phyloP scores from a whole-genome alignment of 1,284 basidiomycete genomes.

The Puccinia novopanici region DNA sequence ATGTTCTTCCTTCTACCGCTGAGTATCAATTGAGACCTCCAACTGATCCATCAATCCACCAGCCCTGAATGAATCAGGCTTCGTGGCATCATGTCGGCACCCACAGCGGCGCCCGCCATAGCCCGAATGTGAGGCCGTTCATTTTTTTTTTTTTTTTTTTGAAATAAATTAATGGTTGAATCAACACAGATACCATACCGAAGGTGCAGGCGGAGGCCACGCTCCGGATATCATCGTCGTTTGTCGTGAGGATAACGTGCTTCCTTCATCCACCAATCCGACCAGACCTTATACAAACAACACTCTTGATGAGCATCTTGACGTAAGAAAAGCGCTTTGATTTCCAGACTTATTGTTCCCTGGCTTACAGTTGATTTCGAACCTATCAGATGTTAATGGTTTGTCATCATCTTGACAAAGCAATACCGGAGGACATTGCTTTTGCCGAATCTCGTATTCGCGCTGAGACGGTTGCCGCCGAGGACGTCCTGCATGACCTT shows the following conservation, averaged over 20 bases:
- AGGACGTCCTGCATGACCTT: constrained; percentile 90
- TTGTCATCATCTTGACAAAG: constrained; percentile 58
- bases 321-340: constrained; percentile 66
- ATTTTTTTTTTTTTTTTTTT: neutral
- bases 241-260: constrained; percentile 81
- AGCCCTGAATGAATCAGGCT: constrained; percentile 55
- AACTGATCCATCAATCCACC: constrained; percentile 16
- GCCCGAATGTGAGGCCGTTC: too few relatives aligned
- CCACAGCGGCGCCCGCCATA: too few relatives aligned
- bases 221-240: constrained; percentile 98
- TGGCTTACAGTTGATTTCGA: neutral
- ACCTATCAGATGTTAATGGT: constrained; percentile 88
- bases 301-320: constrained; percentile 94
- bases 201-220: constrained; percentile 94
- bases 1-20: constrained; percentile 81
- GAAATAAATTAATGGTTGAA: constrained; percentile 11
- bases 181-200: constrained; percentile 74
- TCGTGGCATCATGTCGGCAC: too few relatives aligned
- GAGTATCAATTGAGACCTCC: neutral
- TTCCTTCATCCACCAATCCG: constrained; percentile 97
- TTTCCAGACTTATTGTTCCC: constrained; percentile 4
- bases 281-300: constrained; percentile 89
- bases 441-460: constrained; percentile 98
- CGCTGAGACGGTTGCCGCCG: constrained; percentile 93
- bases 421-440: constrained; percentile 78